Percentiles rank a stretch among this genome's conserved stretches.
These are phyloP conservation scores for Apiotrichum sp. DNA, from an alignment of 1,284 basidiomycete species.

Conservation along the genomic window DNA sequence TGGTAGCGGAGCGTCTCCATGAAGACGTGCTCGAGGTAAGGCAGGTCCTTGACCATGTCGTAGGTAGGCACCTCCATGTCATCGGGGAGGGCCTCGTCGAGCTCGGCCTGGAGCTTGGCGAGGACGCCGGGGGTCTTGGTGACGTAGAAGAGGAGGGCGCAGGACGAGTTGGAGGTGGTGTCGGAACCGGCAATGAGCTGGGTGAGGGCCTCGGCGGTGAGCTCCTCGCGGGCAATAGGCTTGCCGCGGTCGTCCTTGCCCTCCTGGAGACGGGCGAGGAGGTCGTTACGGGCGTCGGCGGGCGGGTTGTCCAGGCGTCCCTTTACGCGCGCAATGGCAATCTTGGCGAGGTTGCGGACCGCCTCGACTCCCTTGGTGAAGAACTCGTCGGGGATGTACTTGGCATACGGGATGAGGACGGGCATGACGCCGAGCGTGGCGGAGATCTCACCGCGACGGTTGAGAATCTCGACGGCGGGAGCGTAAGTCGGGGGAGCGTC, in stretches of 20 bases:
- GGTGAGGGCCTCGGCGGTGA: constrained; percentile 80
- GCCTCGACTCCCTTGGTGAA: constrained; percentile 63
- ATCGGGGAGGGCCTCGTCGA: constrained; percentile 64
- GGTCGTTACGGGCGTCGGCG: constrained; percentile 60
- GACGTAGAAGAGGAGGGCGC: constrained; percentile 77
- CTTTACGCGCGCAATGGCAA: constrained; percentile 74
- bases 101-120: constrained; percentile 66
- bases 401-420: constrained; percentile 55
- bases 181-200: constrained; percentile 68
- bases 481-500: constrained; percentile 49
- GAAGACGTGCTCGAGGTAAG: constrained; percentile 74
- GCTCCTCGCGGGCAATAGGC: constrained; percentile 49
- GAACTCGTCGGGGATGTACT: constrained; percentile 60
- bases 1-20: constrained; percentile 75
- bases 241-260: constrained; percentile 71
- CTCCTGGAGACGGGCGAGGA: constrained; percentile 70
- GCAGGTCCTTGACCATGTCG: constrained; percentile 59
- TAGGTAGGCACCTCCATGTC: constrained; percentile 55
- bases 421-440: constrained; percentile 78
- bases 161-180: constrained; percentile 68
- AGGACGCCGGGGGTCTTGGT: constrained; percentile 62
- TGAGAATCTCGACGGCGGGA: constrained; percentile 78
- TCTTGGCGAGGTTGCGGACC: constrained; percentile 68
- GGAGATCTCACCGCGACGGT: constrained; percentile 80
- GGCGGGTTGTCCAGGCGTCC: constrained; percentile 57